Evolutionary conservation across 768 basidiomycete genomes (phyloP).

Genomic region (Epithele typhae): DNA sequence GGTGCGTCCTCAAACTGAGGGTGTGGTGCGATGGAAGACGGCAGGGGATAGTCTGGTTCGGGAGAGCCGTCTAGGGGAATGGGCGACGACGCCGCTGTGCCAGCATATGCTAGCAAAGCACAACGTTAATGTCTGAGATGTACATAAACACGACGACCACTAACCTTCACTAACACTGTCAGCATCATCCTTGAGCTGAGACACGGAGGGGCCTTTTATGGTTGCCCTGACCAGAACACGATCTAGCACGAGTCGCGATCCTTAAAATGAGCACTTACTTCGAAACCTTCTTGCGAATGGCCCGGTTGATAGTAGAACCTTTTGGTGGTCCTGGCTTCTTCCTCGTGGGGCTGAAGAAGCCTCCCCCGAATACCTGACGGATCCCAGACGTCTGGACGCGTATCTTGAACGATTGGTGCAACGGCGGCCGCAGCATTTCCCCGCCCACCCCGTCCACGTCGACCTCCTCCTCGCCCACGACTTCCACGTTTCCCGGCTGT

Average conservation of each 20-base stretch:
- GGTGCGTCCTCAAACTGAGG: conserved; percentile 38
- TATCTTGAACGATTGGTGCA: not conserved
- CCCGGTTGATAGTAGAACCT: conserved; percentile 24
- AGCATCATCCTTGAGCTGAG: conserved; percentile 38
- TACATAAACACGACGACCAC: conserved; percentile 2
- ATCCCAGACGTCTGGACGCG: conserved; percentile 9
- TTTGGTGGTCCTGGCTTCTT: conserved; percentile 24
- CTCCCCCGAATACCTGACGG: conserved; percentile 4
- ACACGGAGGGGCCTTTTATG: not conserved
- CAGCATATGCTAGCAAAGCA: conserved; percentile 46
- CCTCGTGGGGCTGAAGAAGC: conserved; percentile 11
- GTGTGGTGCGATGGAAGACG: conserved; percentile 6
- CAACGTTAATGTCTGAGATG: conserved; percentile 5
- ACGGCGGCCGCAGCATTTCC: conserved; percentile 8
- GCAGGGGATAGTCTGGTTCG: conserved; percentile 22
- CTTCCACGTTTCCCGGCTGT: conserved; percentile 24
- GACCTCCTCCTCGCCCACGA: conserved; percentile 39
- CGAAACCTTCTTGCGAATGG: conserved; percentile 24
- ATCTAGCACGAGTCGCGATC: not conserved
- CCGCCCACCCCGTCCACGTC: conserved; percentile 26
- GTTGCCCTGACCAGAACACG: not conserved
- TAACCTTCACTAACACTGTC: conserved; percentile 58
- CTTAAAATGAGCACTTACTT: conserved; percentile 22
- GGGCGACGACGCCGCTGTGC: conserved; percentile 73
- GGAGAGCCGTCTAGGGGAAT: conserved; percentile 41